Evolutionary conservation across 2,329 filamentous ascomycete genomes (phyloP).

Genomic region (Simplicillium sp.): DNA sequence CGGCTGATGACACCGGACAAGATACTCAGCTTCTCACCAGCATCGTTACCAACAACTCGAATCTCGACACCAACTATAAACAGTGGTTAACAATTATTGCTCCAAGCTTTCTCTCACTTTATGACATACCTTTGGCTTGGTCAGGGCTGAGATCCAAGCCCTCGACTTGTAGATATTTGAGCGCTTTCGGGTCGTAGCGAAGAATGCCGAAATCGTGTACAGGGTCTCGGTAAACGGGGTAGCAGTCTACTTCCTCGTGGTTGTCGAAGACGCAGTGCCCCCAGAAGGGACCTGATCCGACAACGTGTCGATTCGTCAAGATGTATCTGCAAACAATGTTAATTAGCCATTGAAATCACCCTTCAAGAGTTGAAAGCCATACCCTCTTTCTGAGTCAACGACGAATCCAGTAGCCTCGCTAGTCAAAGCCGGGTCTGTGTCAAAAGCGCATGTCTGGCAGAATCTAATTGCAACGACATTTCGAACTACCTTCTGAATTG

Average conservation of each 20-base stretch:
- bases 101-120: not conserved
- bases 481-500: constrained; percentile 86
- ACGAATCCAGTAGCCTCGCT: constrained; percentile 98
- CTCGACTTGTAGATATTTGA: constrained; percentile 92
- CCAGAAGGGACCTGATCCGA: constrained; percentile 93
- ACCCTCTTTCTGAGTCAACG: constrained; percentile 85
- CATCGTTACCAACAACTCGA: constrained; percentile 95
- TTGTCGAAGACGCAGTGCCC: constrained; percentile 98
- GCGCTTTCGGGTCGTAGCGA: constrained; percentile 87
- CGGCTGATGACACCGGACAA: constrained; percentile 94
- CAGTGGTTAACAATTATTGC: constrained; percentile 3
- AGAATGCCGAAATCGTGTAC: constrained; percentile 98
- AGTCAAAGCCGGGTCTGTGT: constrained; percentile 88
- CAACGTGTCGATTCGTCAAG: constrained; percentile 84
- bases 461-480: constrained; percentile 99
- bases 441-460: constrained; percentile 95
- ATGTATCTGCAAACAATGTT: constrained; percentile 48
- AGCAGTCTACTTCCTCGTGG: constrained; percentile 92
- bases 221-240: constrained; percentile 93
- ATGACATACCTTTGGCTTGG: constrained; percentile 56
- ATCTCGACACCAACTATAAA: constrained; percentile 76
- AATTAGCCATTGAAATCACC: not conserved
- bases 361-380: too few species aligned
- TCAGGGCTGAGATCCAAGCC: constrained; percentile 76
- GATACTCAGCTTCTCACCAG: constrained; percentile 96